Evolutionary conservation across 768 basidiomycete genomes (phyloP).

Genomic region (Mrakia gelida): DNA sequence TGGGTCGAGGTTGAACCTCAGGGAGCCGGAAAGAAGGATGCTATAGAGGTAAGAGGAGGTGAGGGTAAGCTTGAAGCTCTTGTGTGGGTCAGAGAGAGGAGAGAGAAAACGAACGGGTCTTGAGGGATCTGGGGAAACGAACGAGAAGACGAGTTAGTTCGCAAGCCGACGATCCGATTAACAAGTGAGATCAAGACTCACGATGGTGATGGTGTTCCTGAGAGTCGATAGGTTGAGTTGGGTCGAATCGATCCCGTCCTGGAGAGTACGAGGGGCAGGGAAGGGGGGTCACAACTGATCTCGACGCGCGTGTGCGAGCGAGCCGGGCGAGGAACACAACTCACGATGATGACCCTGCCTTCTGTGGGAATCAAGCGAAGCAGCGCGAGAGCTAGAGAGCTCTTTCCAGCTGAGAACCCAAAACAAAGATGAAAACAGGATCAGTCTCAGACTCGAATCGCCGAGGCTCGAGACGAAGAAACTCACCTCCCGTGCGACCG

Average conservation of each 20-base stretch:
- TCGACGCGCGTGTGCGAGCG: no score
- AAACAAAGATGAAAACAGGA: no score
- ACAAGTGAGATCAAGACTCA: neutral
- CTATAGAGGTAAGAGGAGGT: no score
- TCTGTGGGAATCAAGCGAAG: conserved; percentile 58
- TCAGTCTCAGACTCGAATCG: neutral
- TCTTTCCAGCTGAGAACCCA: no score
- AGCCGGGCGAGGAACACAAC: no score
- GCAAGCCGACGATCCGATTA: neutral
- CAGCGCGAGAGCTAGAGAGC: conserved; percentile 54
- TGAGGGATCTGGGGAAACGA: conserved; percentile 48
- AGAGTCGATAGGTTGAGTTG: conserved; percentile 56
- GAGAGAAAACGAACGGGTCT: conserved; percentile 43
- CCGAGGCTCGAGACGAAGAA: neutral
- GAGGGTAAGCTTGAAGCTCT: no score
- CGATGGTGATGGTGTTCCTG: conserved; percentile 59
- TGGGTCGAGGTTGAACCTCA: conserved; percentile 59
- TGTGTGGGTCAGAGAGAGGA: no score
- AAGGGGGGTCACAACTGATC: neutral
- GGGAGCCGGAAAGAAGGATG: conserved; percentile 57
- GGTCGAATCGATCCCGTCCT: conserved; percentile 53
- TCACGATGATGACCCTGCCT: conserved; percentile 52
- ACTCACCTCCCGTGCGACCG: conserved; percentile 57
- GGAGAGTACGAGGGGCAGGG: neutral
- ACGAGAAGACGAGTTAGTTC: neutral